These are phyloP conservation scores for Tolypocladium pustulatum DNA, from an alignment of 2,329 filamentous ascomycete genomes.

Conservation along the genomic window DNA sequence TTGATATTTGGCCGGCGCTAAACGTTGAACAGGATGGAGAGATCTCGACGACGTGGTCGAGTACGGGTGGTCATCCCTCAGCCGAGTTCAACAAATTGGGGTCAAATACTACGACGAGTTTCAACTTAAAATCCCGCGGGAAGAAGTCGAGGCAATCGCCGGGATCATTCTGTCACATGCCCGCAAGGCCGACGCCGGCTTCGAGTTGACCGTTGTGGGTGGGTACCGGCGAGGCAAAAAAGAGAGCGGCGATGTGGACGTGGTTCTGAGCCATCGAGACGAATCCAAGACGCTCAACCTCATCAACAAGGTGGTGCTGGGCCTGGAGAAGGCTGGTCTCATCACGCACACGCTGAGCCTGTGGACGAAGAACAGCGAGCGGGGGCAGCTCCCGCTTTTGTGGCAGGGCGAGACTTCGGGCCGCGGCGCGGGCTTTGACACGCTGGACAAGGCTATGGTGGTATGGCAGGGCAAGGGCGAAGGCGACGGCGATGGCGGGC, in stretches of 20 bases:
- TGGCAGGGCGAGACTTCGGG: conserved; percentile 34
- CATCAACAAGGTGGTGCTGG: conserved; percentile 59
- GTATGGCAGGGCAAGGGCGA: conserved; percentile 59
- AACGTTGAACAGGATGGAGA: conserved; percentile 48
- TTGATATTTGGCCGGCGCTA: background rate
- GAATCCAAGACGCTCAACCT: conserved; percentile 57
- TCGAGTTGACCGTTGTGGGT: conserved; percentile 56
- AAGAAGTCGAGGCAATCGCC: conserved; percentile 63
- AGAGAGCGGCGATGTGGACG: conserved; percentile 70
- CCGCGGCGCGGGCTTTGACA: conserved; percentile 62
- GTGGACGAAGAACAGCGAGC: conserved; percentile 57
- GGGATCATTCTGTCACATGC: conserved; percentile 55
- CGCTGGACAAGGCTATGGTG: conserved; percentile 81
- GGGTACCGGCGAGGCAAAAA: conserved; percentile 73
- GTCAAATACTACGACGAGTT: conserved; percentile 92
- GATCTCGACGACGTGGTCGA: conserved; percentile 82
- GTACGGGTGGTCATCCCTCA: conserved; percentile 64
- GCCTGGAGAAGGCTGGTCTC: conserved; percentile 56
- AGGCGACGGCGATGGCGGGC: conserved; percentile 8
- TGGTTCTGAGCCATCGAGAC: conserved; percentile 72
- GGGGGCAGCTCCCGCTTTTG: conserved; percentile 51
- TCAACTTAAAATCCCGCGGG: conserved; percentile 55
- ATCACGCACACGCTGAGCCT: conserved; percentile 76
- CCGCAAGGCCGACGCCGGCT: conserved; percentile 45
- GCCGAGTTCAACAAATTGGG: conserved; percentile 81